Evolutionary conservation across 768 basidiomycete genomes (phyloP).

Genomic region (Auricularia sp.): DNA sequence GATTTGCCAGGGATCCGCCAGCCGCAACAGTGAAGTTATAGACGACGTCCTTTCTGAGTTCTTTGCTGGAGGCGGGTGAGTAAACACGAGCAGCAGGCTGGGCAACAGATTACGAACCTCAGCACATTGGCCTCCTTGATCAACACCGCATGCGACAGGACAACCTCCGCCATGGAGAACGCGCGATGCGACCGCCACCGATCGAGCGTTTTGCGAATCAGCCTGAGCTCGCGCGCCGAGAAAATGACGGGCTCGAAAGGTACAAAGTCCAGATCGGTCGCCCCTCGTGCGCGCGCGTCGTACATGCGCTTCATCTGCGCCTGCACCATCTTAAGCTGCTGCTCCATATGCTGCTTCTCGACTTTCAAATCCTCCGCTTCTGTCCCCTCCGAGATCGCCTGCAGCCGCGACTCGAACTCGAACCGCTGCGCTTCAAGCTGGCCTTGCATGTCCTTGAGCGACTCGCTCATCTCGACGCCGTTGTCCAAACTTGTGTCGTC

Average conservation of each 20-base stretch:
- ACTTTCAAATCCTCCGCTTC: constrained; percentile 81
- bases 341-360: constrained; percentile 90
- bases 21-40: constrained; percentile 93
- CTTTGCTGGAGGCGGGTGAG: constrained; percentile 45
- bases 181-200: constrained; percentile 78
- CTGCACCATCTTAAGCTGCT: constrained; percentile 71
- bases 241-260: constrained; percentile 77
- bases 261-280: constrained; percentile 49
- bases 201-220: constrained; percentile 74
- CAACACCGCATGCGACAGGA: constrained; percentile 73
- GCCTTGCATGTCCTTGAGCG: constrained; percentile 60
- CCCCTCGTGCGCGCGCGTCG: constrained; percentile 69
- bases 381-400: constrained; percentile 38
- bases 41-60: constrained; percentile 74
- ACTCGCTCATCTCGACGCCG: constrained; percentile 48
- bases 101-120: constrained; percentile 38
- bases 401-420: constrained; percentile 51
- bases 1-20: constrained; percentile 66
- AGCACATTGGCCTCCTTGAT: constrained; percentile 94
- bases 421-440: constrained; percentile 46
- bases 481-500: constrained; percentile 83
- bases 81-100: constrained; percentile 7
- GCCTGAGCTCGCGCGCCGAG: constrained; percentile 66
- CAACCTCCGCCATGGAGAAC: constrained; percentile 87
- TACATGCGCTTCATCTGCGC: constrained; percentile 74